Evolutionary conservation across 495 filamentous ascomycete genomes (phyloP).

Genomic region (Xylaria telfairii): DNA sequence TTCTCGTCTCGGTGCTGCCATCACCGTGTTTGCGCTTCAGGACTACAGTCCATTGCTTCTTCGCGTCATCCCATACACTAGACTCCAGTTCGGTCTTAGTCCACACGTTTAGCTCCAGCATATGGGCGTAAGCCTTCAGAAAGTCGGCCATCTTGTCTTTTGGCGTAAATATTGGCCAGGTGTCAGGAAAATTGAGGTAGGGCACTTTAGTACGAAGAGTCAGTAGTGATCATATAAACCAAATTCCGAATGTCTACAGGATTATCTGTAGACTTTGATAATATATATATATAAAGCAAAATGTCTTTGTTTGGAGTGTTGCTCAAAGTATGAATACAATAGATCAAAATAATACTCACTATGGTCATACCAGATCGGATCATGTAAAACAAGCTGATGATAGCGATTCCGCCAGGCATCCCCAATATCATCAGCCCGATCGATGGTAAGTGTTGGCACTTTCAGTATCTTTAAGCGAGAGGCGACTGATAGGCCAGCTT

Average conservation of each 20-base stretch:
- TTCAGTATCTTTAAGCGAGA: conserved; percentile 77
- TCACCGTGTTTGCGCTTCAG: conserved; percentile 57
- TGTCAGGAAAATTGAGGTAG: conserved; percentile 65
- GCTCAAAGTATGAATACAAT: neutral
- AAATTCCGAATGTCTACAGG: neutral
- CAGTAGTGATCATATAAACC: neutral
- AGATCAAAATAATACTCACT: conserved; percentile 61
- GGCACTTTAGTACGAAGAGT: conserved; percentile 12
- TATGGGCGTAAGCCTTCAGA: conserved; percentile 73
- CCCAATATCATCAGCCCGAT: conserved; percentile 68
- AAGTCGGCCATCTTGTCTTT: conserved; percentile 85
- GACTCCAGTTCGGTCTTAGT: conserved; percentile 58
- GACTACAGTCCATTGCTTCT: conserved; percentile 65
- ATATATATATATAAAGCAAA: neutral
- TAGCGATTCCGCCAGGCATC: conserved; percentile 82
- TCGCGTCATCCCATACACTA: conserved; percentile 59
- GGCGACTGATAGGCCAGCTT: conserved; percentile 65
- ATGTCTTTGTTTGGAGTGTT: neutral
- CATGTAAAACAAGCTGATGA: conserved; percentile 69
- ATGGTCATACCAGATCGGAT: conserved; percentile 80
- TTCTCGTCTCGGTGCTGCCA: conserved; percentile 59
- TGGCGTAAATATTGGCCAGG: conserved; percentile 75
- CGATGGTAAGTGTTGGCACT: conserved; percentile 68
- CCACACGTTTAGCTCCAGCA: conserved; percentile 83
- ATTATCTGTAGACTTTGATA: neutral